Evolutionary conservation across 805 yeast genomes (phyloP), one percentile per base, ranked within the genome.

Genomic region (Jamesozyma spencerorum): DNA sequence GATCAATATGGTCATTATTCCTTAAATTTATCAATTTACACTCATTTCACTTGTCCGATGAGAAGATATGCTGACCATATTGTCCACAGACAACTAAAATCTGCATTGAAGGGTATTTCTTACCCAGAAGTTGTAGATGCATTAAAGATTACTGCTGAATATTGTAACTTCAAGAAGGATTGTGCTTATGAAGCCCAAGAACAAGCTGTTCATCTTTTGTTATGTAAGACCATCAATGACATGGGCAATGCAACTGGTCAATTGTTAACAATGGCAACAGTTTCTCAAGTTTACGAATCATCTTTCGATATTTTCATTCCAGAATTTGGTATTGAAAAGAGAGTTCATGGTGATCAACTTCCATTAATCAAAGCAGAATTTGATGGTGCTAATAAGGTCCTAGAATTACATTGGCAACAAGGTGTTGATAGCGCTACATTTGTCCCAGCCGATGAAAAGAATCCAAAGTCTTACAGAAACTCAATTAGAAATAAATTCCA

Each of bases 341-440:
- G 97, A 54, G 96, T 88, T 18, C 98, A 92, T 56, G 97, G 97
- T 20, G 98, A 92, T 63, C 97, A 92, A 63, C 69, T 92, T 41
- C 97, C 97, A 10, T 69, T 90, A 47, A 76, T 76, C 18, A 88
- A 87, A 61, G 97, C 97, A 4, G 97, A 92, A 60, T 92, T 83
- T 59, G 88, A 85, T 59, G 83, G 81, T 56, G 53, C 57, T 14
- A 66, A 72, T 31, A 72, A 85, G 34, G 64, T 77, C 8, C 69
- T 90, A 53, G 96, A 90, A 58, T 67, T 90, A 37, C 86, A 75
- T 57, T 90, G 98, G 98, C 94, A 86, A 60, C 77, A 76, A 39
- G 90, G 88, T n/a, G 75, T 83, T 40, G 97, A 90, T 60, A 75
- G 95, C 18, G 96, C 96, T 0, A 83, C 94, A 1, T 92, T 72